Evolutionary conservation across 2,329 filamentous ascomycete genomes (phyloP).

Genomic region (Calycina marina): DNA sequence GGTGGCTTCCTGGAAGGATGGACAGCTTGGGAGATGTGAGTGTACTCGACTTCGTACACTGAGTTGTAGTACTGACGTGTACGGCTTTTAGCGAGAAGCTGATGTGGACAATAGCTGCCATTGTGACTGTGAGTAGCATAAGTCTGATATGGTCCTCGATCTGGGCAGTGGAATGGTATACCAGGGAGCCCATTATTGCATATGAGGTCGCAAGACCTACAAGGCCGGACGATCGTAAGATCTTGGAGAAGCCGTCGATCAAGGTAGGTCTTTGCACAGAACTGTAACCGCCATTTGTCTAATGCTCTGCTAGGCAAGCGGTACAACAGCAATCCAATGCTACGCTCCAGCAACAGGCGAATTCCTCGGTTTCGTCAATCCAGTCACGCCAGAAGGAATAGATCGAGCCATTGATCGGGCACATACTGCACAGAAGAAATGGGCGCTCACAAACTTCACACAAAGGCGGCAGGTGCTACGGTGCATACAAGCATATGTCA

Average conservation of each 20-base stretch:
- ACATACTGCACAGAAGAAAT: conserved; percentile 57
- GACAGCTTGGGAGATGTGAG: conserved; percentile 14
- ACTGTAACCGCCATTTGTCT: conserved; percentile 3
- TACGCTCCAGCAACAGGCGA: conserved; percentile 83
- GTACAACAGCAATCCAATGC: conserved; percentile 60
- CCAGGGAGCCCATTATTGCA: conserved; percentile 28
- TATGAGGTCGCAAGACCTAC: conserved; percentile 31
- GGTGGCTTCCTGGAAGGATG: conserved; percentile 10
- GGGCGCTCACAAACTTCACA: conserved; percentile 64
- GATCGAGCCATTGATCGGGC: conserved; percentile 66
- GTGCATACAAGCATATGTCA: conserved; percentile 66
- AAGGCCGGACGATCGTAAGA: conserved; percentile 38
- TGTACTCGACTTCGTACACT: conserved; percentile 3
- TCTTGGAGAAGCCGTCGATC: conserved; percentile 44
- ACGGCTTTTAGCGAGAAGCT: conserved; percentile 15
- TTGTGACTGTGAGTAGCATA: conserved; percentile 11
- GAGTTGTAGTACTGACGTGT: conserved; percentile 1
- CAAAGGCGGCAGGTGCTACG: conserved; percentile 67
- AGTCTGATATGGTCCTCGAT: conserved; percentile 12
- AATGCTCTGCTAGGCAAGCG: conserved; percentile 30
- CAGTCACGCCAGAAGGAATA: conserved; percentile 61
- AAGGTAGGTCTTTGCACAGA: conserved; percentile 29
- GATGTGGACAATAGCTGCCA: conserved; percentile 10
- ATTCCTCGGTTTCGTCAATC: conserved; percentile 64
- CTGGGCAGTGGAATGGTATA: conserved; percentile 12